These are phyloP conservation scores for Pseudogymnoascus sp. DNA, from an alignment of 2,329 filamentous ascomycete species.

Conservation along the genomic window DNA sequence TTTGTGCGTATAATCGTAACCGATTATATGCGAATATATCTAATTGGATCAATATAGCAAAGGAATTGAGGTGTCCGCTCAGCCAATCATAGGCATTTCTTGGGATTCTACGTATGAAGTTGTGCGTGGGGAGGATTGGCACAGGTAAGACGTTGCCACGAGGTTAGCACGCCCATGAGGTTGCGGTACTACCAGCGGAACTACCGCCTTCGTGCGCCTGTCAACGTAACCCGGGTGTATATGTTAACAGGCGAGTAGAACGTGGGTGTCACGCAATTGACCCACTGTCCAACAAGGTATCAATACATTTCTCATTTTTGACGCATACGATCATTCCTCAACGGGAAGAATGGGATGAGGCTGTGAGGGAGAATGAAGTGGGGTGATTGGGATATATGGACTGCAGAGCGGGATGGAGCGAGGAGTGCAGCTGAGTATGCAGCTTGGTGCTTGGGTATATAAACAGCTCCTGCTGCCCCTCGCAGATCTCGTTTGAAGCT, in stretches of 20 bases:
- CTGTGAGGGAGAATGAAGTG: neutral
- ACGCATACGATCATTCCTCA: neutral
- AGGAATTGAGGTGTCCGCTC: neutral
- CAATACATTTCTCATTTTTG: neutral
- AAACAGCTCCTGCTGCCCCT: neutral
- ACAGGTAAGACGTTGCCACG: neutral
- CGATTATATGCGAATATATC: neutral
- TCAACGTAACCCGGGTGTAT: neutral
- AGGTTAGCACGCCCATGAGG: neutral
- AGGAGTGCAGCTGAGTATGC: neutral
- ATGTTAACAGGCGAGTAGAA: neutral
- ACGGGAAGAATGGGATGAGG: neutral
- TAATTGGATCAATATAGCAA: neutral
- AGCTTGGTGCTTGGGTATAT: neutral
- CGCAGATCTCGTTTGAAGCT: neutral
- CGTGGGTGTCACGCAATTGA: neutral
- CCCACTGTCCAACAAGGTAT: conserved; percentile 2
- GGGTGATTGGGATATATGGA: neutral
- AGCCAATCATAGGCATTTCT: neutral
- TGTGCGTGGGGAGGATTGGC: neutral
- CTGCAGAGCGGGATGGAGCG: neutral
- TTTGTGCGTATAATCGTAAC: neutral
- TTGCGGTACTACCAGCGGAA: neutral
- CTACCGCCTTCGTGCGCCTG: neutral
- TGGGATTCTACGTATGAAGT: neutral